Percentiles rank a stretch among this genome's conserved stretches.
These are phyloP conservation scores for Datura wrightii DNA, from an alignment of 257 asterid genomes.

Conservation along the genomic window DNA sequence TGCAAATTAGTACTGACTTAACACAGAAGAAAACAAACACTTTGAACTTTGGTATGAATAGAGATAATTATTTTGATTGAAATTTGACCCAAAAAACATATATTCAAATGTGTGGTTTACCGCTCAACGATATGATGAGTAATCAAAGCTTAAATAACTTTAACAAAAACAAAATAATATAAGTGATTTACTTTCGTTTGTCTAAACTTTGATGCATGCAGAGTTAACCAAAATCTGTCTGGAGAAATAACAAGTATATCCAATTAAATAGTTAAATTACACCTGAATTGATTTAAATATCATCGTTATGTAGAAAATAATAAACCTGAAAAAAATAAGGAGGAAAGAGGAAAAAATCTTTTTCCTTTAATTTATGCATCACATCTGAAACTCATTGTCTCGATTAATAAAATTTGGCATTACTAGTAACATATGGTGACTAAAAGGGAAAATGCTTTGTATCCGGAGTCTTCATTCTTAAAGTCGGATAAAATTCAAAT, in stretches of 20 bases:
- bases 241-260: neutral
- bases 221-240: no score
- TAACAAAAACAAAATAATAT: neutral
- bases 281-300: no score
- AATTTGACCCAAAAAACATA: neutral
- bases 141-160: neutral
- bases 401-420: neutral
- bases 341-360: no score
- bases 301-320: no score
- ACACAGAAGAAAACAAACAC: neutral
- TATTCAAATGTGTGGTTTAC: rapidly evolving
- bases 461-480: no score
- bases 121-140: rapidly evolving
- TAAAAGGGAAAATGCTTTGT: no score
- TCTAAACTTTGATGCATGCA: neutral
- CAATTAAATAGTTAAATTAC: neutral
- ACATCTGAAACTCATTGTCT: neutral
- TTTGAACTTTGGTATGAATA: neutral
- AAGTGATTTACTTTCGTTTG: neutral
- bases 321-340: neutral
- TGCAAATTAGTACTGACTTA: neutral
- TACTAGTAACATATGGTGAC: no score
- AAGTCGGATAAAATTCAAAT: neutral
- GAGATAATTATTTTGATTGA: neutral
- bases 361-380: neutral